Evolutionary conservation across 2,329 filamentous ascomycete genomes (phyloP).

Genomic region (Aspergillus sojae): DNA sequence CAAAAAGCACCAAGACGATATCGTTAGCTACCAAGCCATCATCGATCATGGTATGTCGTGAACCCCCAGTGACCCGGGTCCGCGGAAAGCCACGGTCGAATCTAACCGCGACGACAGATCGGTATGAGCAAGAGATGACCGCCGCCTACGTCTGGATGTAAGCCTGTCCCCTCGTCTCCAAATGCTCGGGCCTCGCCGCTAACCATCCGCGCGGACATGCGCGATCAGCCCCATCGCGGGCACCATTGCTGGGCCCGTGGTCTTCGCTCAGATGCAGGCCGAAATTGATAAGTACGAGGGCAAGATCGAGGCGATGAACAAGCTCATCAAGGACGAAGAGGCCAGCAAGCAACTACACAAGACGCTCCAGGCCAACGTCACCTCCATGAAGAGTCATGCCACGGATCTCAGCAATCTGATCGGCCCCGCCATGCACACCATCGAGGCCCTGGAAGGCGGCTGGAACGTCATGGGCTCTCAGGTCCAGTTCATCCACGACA

Average conservation of each 20-base stretch:
- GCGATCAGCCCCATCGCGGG: background rate
- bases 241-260: background rate
- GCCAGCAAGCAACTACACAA: background rate
- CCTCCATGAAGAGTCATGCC: background rate
- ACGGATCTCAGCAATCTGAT: background rate
- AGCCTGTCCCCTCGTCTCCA: background rate
- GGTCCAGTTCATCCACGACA: background rate
- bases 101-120: background rate
- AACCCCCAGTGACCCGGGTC: no score
- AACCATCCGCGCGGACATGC: no score
- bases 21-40: no score
- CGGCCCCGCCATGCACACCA: background rate
- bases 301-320: background rate
- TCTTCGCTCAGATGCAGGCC: background rate
- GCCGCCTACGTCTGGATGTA: slow-evolving; percentile 1
- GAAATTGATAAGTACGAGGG: background rate
- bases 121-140: background rate
- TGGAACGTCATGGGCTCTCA: background rate
- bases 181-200: no score
- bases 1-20: no score
- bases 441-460: background rate
- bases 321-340: background rate
- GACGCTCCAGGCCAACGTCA: background rate
- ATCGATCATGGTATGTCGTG: no score
- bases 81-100: no score